These are phyloP conservation scores for Magnusiomyces tetraspermus DNA, from an alignment of 1,139 yeast species.

Conservation along the genomic window DNA sequence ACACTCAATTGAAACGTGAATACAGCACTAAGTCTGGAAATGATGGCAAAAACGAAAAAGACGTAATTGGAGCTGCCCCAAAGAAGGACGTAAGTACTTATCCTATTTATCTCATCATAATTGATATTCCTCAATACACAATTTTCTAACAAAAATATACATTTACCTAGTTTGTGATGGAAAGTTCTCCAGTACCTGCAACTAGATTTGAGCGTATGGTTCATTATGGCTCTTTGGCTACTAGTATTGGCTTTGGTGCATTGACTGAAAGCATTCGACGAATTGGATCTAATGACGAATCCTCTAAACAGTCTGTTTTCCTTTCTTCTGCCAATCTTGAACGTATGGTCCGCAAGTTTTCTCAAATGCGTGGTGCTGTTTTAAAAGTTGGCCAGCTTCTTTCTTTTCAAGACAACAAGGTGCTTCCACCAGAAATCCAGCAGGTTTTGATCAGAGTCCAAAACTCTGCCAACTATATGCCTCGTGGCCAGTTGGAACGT, in stretches of 20 bases:
- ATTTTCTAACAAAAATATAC: background rate
- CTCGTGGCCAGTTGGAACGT: conserved; percentile 74
- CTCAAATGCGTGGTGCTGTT: conserved; percentile 98
- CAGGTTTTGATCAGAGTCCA: conserved; percentile 75
- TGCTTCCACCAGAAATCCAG: conserved; percentile 79
- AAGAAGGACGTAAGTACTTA: conserved; percentile 6
- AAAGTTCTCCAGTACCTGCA: conserved; percentile 69
- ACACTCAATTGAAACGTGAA: conserved; percentile 5
- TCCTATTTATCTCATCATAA: background rate
- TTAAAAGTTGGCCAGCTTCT: conserved; percentile 90
- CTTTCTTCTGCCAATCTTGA: conserved; percentile 79
- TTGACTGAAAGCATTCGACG: conserved; percentile 70
- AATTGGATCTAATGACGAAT: conserved; percentile 37
- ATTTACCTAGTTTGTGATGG: conserved; percentile 38
- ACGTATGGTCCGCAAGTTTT: conserved; percentile 73
- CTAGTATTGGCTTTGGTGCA: conserved; percentile 81
- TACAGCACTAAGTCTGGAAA: conserved; percentile 6
- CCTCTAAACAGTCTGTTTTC: conserved; percentile 51
- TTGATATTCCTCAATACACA: background rate
- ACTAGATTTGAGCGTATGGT: conserved; percentile 77
- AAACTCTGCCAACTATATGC: conserved; percentile 95
- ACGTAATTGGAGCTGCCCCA: conserved; percentile 8
- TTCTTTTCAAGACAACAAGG: conserved; percentile 78
- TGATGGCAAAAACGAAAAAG: background rate
- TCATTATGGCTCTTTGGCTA: conserved; percentile 89